phyloP scores from a whole-genome alignment of 257 asterid genomes.

The Dorcoceras hygrometricum region DNA sequence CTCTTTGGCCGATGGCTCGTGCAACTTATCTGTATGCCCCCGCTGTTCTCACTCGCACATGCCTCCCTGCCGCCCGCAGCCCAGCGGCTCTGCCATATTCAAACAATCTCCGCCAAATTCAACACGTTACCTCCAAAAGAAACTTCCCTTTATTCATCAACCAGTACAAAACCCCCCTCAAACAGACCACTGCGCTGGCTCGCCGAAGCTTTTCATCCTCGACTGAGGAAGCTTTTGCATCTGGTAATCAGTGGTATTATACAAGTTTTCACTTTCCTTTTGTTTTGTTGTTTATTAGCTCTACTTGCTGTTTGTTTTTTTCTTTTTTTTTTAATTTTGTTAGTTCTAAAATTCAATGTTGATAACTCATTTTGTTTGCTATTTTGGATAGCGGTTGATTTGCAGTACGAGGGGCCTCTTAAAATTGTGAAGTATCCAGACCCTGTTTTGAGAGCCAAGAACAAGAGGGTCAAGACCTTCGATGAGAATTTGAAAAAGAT shows the following conservation, averaged over 20 bases:
- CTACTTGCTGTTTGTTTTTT: not conserved
- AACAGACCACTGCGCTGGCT: slow-evolving; percentile 51
- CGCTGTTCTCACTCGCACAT: slow-evolving; percentile 27
- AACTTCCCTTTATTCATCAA: slow-evolving; percentile 16
- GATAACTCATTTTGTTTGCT: not conserved
- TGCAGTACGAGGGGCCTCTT: slow-evolving; percentile 58
- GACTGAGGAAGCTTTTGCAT: slow-evolving; percentile 42
- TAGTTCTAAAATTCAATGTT: not conserved
- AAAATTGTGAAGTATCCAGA: slow-evolving; percentile 73
- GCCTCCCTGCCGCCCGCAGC: slow-evolving; percentile 35
- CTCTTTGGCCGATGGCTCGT: slow-evolving; percentile 43
- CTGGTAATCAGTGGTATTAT: slow-evolving; percentile 42
- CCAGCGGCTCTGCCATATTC: slow-evolving; percentile 12
- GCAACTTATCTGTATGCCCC: slow-evolving; percentile 34
- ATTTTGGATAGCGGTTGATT: slow-evolving; percentile 62
- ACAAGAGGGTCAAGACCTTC: slow-evolving; percentile 56
- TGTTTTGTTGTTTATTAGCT: not conserved
- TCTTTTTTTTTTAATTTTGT: not conserved
- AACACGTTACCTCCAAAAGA: slow-evolving; percentile 22
- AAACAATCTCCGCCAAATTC: slow-evolving; percentile 14
- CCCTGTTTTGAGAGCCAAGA: slow-evolving; percentile 77
- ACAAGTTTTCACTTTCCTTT: not conserved
- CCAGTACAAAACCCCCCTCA: slow-evolving; percentile 22
- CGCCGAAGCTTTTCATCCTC: slow-evolving; percentile 50
- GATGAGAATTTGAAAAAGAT: slow-evolving; percentile 73